These are phyloP conservation scores for Insectozyma bohioensis DNA, from an alignment of 1,139 yeast species.

Conservation along the genomic window DNA sequence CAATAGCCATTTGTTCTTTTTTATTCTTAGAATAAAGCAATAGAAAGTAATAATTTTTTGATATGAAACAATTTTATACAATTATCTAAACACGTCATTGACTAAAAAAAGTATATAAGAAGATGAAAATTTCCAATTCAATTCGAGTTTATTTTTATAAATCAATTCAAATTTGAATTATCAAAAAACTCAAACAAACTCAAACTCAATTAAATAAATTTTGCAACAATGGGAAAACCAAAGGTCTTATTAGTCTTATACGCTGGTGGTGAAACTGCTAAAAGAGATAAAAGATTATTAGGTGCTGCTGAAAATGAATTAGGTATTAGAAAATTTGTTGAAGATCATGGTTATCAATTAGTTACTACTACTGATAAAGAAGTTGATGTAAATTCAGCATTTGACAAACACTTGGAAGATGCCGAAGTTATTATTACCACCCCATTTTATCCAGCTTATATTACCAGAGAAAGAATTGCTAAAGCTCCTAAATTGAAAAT, in stretches of 20 bases:
- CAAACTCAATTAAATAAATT: too few species aligned
- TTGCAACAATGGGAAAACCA: slow-evolving; percentile 23
- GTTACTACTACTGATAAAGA: slow-evolving; percentile 71
- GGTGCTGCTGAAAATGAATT: slow-evolving; percentile 78
- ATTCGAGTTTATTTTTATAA: too few species aligned
- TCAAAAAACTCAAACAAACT: too few species aligned
- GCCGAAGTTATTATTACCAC: slow-evolving; percentile 80
- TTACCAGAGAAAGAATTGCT: slow-evolving; percentile 62
- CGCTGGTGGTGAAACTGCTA: slow-evolving; percentile 57
- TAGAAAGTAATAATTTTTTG: too few species aligned
- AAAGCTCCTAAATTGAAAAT: slow-evolving; percentile 74
- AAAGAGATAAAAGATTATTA: slow-evolving; percentile 57
- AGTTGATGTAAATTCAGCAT: slow-evolving; percentile 7
- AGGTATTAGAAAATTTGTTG: slow-evolving; percentile 67
- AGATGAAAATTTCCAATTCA: too few species aligned
- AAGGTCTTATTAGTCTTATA: slow-evolving; percentile 59
- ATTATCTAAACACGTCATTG: too few species aligned
- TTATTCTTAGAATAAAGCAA: too few species aligned
- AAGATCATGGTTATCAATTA: slow-evolving; percentile 65
- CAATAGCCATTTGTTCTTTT: too few species aligned
- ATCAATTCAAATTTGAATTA: too few species aligned
- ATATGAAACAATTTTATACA: too few species aligned
- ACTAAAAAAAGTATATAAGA: too few species aligned
- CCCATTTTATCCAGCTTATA: slow-evolving; percentile 82
- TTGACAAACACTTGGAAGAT: slow-evolving; percentile 11